Evolutionary conservation across 306 rosid species (phyloP).

Genomic region (Dalbergia cultrata): DNA sequence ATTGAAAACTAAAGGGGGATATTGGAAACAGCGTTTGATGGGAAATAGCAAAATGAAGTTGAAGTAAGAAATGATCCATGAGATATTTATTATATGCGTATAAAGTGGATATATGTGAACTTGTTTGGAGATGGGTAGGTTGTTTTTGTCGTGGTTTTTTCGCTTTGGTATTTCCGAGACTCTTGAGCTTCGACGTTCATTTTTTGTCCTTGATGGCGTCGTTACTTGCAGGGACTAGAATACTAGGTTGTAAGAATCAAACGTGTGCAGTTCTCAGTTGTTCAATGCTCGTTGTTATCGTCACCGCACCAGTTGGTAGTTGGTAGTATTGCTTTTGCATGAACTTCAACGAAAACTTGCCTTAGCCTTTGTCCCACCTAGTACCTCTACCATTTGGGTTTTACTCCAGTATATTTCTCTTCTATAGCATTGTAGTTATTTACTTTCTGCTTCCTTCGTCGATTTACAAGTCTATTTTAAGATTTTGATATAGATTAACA

Average conservation of each 20-base stretch:
- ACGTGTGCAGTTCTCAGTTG: neutral
- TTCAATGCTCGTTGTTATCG: slow-evolving; percentile 30
- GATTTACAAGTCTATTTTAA: no score
- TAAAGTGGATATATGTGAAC: neutral
- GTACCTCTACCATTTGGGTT: no score
- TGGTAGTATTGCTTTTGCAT: slow-evolving; percentile 3
- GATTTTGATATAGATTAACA: no score
- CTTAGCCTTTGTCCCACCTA: no score
- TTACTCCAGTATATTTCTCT: no score
- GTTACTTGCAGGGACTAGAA: neutral
- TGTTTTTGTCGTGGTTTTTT: slow-evolving; percentile 15
- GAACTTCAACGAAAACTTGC: neutral
- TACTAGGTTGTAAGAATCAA: neutral
- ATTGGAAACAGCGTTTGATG: neutral
- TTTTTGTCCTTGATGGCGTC: slow-evolving; percentile 12
- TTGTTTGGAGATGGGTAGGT: neutral
- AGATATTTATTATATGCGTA: neutral
- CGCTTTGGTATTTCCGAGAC: slow-evolving; percentile 34
- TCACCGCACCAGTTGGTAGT: no score
- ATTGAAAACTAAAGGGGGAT: slow-evolving; percentile 30
- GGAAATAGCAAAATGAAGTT: neutral
- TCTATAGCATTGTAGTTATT: no score
- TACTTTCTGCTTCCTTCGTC: no score
- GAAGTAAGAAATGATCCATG: neutral
- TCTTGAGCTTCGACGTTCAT: slow-evolving; percentile 2